Evolutionary conservation across 306 rosid species (phyloP), one percentile per base, ranked within the genome.

Genomic region (Malus sieversii): DNA sequence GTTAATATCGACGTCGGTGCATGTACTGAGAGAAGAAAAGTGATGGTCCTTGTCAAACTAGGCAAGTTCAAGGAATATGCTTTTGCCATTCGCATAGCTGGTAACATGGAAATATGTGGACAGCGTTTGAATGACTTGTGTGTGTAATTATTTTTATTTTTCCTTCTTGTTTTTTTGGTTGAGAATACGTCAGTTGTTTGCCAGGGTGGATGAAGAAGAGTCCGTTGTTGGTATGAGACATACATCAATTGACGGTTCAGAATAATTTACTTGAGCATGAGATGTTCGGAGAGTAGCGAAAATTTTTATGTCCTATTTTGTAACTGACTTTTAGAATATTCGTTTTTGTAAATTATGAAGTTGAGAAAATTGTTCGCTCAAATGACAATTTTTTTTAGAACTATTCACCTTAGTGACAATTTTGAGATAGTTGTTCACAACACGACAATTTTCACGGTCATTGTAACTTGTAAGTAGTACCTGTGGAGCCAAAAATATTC

Each of bases 21-120:
- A 38, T 23, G 65, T 29, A 35, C 19, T 4, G 77, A 20, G 35
- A 27, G 23, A 61, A 8, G 25, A 57, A n/a, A 55, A 53, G 5
- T 22, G 10, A 60, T 59, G 64, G 65, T 7, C 65, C 12, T 60
- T 25, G 30, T 60, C 16, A 4, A 23, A 61, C 8, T 15, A 33
- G 72, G 66, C 68, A 62, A 62, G 53, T 80, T 35, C 80, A 70
- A 70, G 22, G 80, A 40, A 75, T 20, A 64, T 80, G 67, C 58
- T 69, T 69, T 62, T 4, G 32, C 18, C 53, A 45, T 5, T 16
- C 4, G 25, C 20, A 3, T 19, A 57, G 35, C 33, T 42, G 58
- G 38, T 23, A 40, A 66, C 15, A 33, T 25, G 60, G 66, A 48
- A 74, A 32, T 77, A 51, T 77, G 81, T 70, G 71, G 73, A 69